Conservation (phyloP, 2,329 filamentous ascomycete species). For the Trichoderma koningiopsis region DNA sequence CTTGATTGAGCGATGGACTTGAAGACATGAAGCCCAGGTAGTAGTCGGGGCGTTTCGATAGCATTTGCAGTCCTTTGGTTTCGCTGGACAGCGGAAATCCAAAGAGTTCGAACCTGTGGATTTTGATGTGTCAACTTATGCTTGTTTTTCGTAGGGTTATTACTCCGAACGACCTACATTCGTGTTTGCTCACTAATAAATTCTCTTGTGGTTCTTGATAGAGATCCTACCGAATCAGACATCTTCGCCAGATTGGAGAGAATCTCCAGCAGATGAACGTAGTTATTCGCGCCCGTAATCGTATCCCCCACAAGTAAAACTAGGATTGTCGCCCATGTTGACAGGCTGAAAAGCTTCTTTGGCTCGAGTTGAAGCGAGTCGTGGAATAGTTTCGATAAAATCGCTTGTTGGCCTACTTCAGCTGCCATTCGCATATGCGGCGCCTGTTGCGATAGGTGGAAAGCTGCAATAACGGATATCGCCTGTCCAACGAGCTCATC, state of each 20-base stretch:
- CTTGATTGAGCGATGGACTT: conserved; percentile 1
- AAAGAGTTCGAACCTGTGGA: conserved; percentile 15
- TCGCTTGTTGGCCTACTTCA: conserved; percentile 18
- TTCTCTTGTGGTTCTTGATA: not conserved
- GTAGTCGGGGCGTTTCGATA: conserved; percentile 15
- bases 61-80: conserved; percentile 11
- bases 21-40: conserved; percentile 19
- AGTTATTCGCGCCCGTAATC: conserved; percentile 17
- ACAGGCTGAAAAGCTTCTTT: conserved; percentile 10
- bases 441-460: conserved; percentile 13
- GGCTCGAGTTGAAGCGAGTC: conserved; percentile 19
- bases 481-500: conserved; percentile 18
- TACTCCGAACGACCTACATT: not conserved
- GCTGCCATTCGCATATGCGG: conserved; percentile 22
- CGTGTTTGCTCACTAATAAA: conserved; percentile 18
- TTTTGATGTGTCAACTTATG: not conserved
- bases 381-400: conserved; percentile 13
- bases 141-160: not conserved
- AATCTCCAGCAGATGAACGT: conserved; percentile 14
- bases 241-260: conserved; percentile 7
- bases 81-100: conserved; percentile 18
- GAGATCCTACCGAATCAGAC: conserved; percentile 6
- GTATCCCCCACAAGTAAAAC: conserved; percentile 15
- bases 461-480: conserved; percentile 19
- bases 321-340: conserved; percentile 12